Conservation (phyloP, 768 basidiomycete species). For the Amanita molliuscula region DNA sequence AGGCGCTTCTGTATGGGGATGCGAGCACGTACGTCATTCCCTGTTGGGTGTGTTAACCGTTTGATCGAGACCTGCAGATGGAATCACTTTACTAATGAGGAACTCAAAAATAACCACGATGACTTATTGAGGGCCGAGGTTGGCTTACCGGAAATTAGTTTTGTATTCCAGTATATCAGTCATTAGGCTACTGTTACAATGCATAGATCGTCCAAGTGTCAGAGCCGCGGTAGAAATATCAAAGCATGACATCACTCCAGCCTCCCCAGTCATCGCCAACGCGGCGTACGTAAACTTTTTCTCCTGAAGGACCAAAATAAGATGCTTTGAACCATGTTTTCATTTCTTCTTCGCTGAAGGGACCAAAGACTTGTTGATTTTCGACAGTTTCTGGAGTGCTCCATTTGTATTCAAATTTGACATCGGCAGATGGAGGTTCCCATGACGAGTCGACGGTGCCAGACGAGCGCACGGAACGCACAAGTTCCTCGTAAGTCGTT, state of each 20-base stretch:
- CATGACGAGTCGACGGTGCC: constrained; percentile 60
- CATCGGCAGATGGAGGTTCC: constrained; percentile 67
- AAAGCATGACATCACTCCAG: constrained; percentile 59
- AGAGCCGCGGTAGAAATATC: constrained; percentile 11
- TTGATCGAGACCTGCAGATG: constrained; percentile 43
- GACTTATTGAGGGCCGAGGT: constrained; percentile 89
- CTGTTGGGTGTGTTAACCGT: neutral
- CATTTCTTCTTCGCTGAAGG: constrained; percentile 75
- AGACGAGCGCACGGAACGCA: constrained; percentile 63
- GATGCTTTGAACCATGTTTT: constrained; percentile 67
- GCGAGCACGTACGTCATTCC: constrained; percentile 78
- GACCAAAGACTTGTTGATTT: constrained; percentile 57
- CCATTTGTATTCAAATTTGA: constrained; percentile 81
- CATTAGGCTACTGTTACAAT: constrained; percentile 23
- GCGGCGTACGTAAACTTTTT: constrained; percentile 64
- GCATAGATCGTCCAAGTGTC: constrained; percentile 8
- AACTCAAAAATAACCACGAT: constrained; percentile 88
- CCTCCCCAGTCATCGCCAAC: constrained; percentile 63
- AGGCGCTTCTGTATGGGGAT: constrained; percentile 89
- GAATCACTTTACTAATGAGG: constrained; percentile 92
- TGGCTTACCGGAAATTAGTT: constrained; percentile 76
- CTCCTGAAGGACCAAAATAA: constrained; percentile 73
- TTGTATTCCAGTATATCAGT: constrained; percentile 94
- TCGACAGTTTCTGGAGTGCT: constrained; percentile 37
- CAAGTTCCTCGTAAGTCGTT: constrained; percentile 76